Evolutionary conservation across 169 alveolate genomes (phyloP).

Genomic region (Eimeria acervulina): DNA sequence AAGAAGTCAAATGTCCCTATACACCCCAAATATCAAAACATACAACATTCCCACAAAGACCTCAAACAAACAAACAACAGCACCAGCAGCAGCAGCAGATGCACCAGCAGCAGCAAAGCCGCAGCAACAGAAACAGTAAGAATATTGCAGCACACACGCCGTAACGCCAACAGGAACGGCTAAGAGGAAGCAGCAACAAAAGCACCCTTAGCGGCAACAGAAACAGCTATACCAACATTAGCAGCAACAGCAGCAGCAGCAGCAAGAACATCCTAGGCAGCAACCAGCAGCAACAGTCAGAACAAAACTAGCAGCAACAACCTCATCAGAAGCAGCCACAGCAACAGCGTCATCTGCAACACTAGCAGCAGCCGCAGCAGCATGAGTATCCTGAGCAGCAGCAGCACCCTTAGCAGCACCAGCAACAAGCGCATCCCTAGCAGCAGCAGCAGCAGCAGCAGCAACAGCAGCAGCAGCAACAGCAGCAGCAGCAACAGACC

Average conservation of each 20-base stretch:
- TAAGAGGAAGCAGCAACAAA: not conserved
- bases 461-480: not conserved
- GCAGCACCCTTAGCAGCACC: not conserved
- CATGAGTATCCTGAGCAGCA: too few relatives aligned
- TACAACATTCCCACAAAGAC: too few relatives aligned
- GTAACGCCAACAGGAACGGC: not conserved
- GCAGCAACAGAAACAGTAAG: too few relatives aligned
- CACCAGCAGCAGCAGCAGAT: too few relatives aligned
- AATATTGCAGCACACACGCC: constrained; percentile 6
- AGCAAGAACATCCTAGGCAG: not conserved
- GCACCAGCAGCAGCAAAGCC: too few relatives aligned
- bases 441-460: not conserved
- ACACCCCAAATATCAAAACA: not conserved
- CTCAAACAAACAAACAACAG: not conserved
- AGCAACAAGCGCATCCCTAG: not conserved
- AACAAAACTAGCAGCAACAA: not conserved
- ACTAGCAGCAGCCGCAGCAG: not conserved
- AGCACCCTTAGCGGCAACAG: not conserved
- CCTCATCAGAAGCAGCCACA: not conserved
- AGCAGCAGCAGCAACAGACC: not conserved
- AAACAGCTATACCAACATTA: not conserved
- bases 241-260: not conserved
- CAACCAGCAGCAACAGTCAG: not conserved
- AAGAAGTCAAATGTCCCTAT: not conserved
- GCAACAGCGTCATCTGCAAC: not conserved